A percentile compares a stretch with the other conserved stretches of the same genome.
Conservation (phyloP, 768 basidiomycete species). For the Asterophora parasitica region DNA sequence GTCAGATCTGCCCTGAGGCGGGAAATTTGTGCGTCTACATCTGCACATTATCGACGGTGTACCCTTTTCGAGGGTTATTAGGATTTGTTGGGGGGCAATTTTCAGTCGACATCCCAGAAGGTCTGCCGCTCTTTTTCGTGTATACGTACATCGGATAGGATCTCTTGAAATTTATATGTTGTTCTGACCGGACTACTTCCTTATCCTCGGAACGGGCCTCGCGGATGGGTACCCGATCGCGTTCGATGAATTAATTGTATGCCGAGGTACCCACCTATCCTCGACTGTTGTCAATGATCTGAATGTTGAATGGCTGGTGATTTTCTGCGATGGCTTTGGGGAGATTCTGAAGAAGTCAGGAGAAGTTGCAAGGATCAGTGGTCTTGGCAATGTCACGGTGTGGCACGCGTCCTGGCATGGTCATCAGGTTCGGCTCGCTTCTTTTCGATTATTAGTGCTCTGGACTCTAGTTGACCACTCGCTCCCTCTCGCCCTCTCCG, state of each 20-base stretch:
- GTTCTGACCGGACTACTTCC: too few species aligned
- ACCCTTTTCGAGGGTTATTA: background rate
- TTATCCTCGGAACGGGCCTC: too few species aligned
- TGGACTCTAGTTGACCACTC: constrained; percentile 1
- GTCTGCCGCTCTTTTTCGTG: too few species aligned
- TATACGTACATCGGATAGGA: too few species aligned
- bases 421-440: constrained; percentile 9
- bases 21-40: background rate
- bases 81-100: background rate
- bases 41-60: background rate
- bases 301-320: background rate
- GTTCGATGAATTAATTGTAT: too few species aligned
- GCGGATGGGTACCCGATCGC: too few species aligned
- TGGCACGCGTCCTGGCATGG: constrained; percentile 10
- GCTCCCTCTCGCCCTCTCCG: constrained; percentile 15
- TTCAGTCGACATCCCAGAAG: too few species aligned
- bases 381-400: background rate
- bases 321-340: background rate
- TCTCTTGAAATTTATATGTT: too few species aligned
- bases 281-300: too few species aligned
- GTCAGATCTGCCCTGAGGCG: constrained; percentile 17
- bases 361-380: background rate
- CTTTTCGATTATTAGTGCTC: background rate
- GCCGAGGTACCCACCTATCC: too few species aligned
- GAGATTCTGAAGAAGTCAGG: too few species aligned